Base-by-base conservation (phyloP, 2,329 filamentous ascomycete genomes). In the Aureobasidium sp. region DNA sequence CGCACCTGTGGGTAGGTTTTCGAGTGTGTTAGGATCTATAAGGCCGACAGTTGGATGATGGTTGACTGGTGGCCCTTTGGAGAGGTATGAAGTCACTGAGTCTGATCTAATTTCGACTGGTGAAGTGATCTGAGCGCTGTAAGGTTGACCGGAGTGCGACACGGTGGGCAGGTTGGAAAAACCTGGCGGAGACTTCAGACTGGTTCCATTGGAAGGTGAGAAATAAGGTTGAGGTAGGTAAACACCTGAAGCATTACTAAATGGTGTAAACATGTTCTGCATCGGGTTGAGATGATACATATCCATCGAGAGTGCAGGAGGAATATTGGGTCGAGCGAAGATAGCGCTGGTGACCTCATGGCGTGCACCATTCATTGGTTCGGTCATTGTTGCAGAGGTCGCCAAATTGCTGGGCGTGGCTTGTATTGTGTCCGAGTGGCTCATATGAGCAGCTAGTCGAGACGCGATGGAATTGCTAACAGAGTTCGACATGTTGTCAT, bases 191-290 rank as follows among this genome's bases (percentile, higher is more conserved):
- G 59, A 55, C 15, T 21, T 55, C 21, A 54, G 44, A 16, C n/a
- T n/a, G 2, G 11, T 25, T 9, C 34, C 36, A 16, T 15, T 45
- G 3, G 25, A 34, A 5, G 50, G 59, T 13, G 59, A 55, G 8
- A 39, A 16, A 41, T 47, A 62, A 6, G 59, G 59, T 5, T 62
- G 59, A 41, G 59, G 59, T 16, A 62, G 16, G n/a, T 62, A 54
- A n/a, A 34, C 21, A 2, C 44, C 55, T 15, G 55, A 32, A 48
- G 39, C 44, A 59, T 41, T 49, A 16, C n/a, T 27, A 9, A 48
- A 15, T 6, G 59, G 44, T n/a, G 47, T n/a, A 16, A 61, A 59
- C 32, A 49, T 30, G 27, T 41, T 48, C 6, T 59, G 55, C 44
- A 49, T 59, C 16, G 55, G n/a, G 16, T 49, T 59, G 16, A 29